These are phyloP conservation scores for Lodderomyces margitis DNA, from an alignment of 1,139 yeast genomes.

Conservation along the genomic window DNA sequence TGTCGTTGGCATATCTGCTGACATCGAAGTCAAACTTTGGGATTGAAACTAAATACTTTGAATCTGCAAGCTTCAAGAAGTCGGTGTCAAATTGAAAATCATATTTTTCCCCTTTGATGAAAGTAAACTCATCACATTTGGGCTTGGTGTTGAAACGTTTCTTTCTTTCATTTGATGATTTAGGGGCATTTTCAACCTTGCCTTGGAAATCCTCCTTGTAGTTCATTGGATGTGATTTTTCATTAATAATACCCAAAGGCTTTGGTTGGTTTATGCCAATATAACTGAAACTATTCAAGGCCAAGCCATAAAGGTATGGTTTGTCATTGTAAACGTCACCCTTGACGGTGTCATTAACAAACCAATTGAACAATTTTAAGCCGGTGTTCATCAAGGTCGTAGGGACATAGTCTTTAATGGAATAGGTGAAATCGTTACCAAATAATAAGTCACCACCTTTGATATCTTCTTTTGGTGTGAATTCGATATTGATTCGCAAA, in stretches of 20 bases:
- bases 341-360: slow-evolving; percentile 60
- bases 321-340: slow-evolving; percentile 62
- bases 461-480: slow-evolving; percentile 41
- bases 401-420: slow-evolving; percentile 62
- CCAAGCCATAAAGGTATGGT: slow-evolving; percentile 64
- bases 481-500: slow-evolving; percentile 35
- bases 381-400: slow-evolving; percentile 42
- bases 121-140: slow-evolving; percentile 34
- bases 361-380: slow-evolving; percentile 55
- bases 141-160: slow-evolving; percentile 29
- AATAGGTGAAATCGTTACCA: slow-evolving; percentile 68
- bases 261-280: slow-evolving; percentile 17
- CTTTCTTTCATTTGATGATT: slow-evolving; percentile 30
- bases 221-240: slow-evolving; percentile 9
- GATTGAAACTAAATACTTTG: slow-evolving; percentile 39
- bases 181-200: slow-evolving; percentile 28
- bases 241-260: slow-evolving; percentile 7
- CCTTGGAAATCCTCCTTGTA: slow-evolving; percentile 17
- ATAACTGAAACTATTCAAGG: slow-evolving; percentile 54
- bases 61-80: slow-evolving; percentile 40
- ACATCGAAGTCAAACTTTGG: slow-evolving; percentile 47
- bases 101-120: slow-evolving; percentile 25
- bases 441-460: slow-evolving; percentile 54
- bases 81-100: slow-evolving; percentile 39
- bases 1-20: slow-evolving; percentile 39